Evolutionary conservation across 495 filamentous ascomycete genomes (phyloP), one percentile per base, ranked within the genome.

Genomic region (Annulohypoxylon stygium): DNA sequence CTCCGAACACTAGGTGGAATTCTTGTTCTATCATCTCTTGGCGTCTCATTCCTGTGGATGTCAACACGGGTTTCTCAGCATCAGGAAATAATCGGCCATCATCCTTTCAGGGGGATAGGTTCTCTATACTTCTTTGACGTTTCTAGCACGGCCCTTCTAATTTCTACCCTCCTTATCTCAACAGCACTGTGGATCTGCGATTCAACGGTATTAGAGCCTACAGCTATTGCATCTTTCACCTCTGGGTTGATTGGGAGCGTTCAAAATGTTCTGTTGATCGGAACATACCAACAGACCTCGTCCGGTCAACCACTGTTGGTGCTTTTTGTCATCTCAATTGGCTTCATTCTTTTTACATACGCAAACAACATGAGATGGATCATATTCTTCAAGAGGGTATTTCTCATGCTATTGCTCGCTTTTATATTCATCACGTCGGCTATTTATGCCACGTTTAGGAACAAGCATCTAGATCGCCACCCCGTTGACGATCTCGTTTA

Each of bases 401-500:
- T 82, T 1, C 58, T 85, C 30, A 65, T 84, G 34, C 43, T 81
- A 11, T 37, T 81, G 6, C 75, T 85, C 25, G 23, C 76, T 23
- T 37, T 65, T 33, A 41, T 82, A 20, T 61, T 81, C 11, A 58
- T 82, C 14, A 45, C 76, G 2, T 82, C 80, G 4, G 73, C 76
- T 4, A 78, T 83, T 12, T 79, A 76, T 65, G 76, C 74, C 8
- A 25, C 64, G 16, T 36, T 77, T 23, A 78, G 70, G 43, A 73
- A 61, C 16, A 75, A 60, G 37, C 34, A 59, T 3, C 2, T 75
- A 18, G 61, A 62, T 11, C 75, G 69, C 45, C 77, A 79, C 48
- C 76, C 75, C 10, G 73, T 78, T 37, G 77, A 78, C 43, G 76
- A 78, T 4, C 74, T 90, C 26, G 84, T 91, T 4, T 82, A 84